Evolutionary conservation across 2,329 filamentous ascomycete genomes (phyloP).

Genomic region (Ophiocordyceps camponoti-floridani): DNA sequence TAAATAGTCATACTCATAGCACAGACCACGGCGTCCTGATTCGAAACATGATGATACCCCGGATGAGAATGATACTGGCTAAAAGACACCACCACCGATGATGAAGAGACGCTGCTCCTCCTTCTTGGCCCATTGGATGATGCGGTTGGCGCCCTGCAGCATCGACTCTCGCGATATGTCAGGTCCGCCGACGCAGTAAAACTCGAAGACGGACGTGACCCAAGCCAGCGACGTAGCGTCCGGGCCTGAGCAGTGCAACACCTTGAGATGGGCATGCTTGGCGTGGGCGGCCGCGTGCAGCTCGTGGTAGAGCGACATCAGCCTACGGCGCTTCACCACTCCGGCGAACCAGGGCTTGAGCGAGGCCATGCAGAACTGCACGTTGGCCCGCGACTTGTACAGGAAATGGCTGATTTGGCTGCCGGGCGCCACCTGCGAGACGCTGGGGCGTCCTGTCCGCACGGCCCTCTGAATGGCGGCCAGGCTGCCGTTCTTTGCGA

Average conservation of each 20-base stretch:
- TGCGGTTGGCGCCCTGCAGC: slow-evolving; percentile 71
- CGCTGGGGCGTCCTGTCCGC: slow-evolving; percentile 48
- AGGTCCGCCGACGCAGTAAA: slow-evolving; percentile 85
- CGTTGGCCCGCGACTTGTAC: slow-evolving; percentile 87
- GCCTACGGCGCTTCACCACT: slow-evolving; percentile 43
- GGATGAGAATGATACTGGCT: background rate
- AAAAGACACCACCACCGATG: slow-evolving; percentile 81
- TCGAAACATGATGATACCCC: slow-evolving; percentile 1
- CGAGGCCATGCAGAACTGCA: slow-evolving; percentile 87
- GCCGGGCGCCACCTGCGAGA: slow-evolving; percentile 62
- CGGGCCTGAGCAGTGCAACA: slow-evolving; percentile 62
- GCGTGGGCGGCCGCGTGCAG: slow-evolving; percentile 75
- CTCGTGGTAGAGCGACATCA: slow-evolving; percentile 72
- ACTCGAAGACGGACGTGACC: slow-evolving; percentile 80
- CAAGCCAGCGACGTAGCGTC: slow-evolving; percentile 71
- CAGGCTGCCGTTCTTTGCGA: slow-evolving; percentile 61
- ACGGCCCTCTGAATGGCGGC: slow-evolving; percentile 56
- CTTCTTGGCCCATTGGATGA: slow-evolving; percentile 78
- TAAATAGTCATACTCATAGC: slow-evolving; percentile 1
- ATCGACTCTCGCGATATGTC: slow-evolving; percentile 46
- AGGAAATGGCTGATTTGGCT: slow-evolving; percentile 78
- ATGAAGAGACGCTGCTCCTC: slow-evolving; percentile 95
- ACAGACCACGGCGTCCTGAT: background rate
- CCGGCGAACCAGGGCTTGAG: slow-evolving; percentile 48
- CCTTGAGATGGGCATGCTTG: slow-evolving; percentile 69